phyloP scores from a whole-genome alignment of 2,329 filamentous ascomycete genomes.

The Botrytis medusae region DNA sequence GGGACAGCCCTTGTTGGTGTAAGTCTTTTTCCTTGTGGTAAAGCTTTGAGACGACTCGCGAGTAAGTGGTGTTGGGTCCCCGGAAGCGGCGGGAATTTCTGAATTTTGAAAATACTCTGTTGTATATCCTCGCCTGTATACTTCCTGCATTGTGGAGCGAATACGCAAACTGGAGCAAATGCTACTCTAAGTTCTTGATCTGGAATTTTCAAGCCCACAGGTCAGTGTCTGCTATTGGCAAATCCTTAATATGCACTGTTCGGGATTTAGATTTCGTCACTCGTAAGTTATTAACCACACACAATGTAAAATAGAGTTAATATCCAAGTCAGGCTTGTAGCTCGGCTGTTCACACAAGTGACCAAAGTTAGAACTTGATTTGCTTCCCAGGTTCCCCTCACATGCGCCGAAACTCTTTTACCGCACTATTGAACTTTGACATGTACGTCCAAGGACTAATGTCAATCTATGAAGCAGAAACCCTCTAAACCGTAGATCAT shows the following conservation, averaged over 20 bases:
- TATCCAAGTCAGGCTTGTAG: conserved; percentile 3
- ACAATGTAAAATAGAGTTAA: neutral
- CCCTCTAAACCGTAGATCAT: conserved; percentile 11
- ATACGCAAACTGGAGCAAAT: neutral
- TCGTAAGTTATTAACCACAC: neutral
- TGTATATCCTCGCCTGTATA: neutral
- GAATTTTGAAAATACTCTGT: neutral
- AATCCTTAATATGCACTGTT: neutral
- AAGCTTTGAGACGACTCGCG: neutral
- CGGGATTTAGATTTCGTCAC: neutral
- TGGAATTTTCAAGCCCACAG: neutral
- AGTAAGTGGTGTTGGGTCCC: neutral
- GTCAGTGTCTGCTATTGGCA: neutral
- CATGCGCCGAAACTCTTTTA: conserved; percentile 8
- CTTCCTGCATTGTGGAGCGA: neutral
- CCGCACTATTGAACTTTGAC: conserved; percentile 1
- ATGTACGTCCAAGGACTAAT: neutral
- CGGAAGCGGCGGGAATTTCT: neutral
- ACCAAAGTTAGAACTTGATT: neutral
- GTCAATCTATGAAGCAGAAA: neutral
- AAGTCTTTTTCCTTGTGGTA: neutral
- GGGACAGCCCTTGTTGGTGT: neutral
- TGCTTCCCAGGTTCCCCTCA: conserved; percentile 11
- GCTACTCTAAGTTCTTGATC: neutral
- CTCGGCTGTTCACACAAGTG: neutral